Percentiles rank a stretch among this genome's conserved stretches.
phyloP scores from a whole-genome alignment of 2,329 filamentous ascomycete genomes.

The Trichoderma lentiforme region DNA sequence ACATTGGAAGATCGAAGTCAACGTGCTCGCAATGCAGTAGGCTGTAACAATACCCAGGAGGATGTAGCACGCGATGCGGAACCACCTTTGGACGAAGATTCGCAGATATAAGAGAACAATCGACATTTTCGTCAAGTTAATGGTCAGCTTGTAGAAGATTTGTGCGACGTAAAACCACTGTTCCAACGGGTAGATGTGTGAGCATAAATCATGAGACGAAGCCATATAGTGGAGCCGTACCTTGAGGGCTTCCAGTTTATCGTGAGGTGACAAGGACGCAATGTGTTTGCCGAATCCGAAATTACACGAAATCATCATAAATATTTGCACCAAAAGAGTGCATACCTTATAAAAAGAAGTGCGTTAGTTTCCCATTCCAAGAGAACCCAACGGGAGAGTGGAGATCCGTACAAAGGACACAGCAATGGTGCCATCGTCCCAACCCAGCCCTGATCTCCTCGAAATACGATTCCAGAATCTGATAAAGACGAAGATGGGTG shows the following conservation, averaged over 20 bases:
- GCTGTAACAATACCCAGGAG: conserved; percentile 41
- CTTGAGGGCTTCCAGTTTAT: conserved; percentile 38
- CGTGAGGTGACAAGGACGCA: conserved; percentile 30
- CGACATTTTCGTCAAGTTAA: conserved; percentile 52
- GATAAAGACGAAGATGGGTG: conserved; percentile 39
- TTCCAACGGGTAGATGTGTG: background rate
- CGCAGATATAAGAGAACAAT: conserved; percentile 53
- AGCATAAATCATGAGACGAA: background rate
- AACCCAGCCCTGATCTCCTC: conserved; percentile 35
- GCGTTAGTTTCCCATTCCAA: background rate
- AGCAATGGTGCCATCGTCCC: conserved; percentile 44
- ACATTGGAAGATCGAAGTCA: conserved; percentile 50
- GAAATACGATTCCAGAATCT: conserved; percentile 41
- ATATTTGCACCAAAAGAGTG: conserved; percentile 34
- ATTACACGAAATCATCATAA: conserved; percentile 40
- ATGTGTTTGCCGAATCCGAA: conserved; percentile 44
- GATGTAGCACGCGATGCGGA: conserved; percentile 41
- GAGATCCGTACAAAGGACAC: conserved; percentile 37
- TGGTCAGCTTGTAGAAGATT: conserved; percentile 52
- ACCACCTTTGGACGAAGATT: conserved; percentile 48
- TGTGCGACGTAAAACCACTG: conserved; percentile 51
- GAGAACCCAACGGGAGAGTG: background rate
- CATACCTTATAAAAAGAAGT: conserved; percentile 29
- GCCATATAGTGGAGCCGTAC: conserved; percentile 20
- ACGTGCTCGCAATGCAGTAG: conserved; percentile 45